Percentiles rank a stretch among this genome's conserved stretches.
Evolutionary conservation across 768 basidiomycete genomes (phyloP).

Genomic region (Boletus huronensis): DNA sequence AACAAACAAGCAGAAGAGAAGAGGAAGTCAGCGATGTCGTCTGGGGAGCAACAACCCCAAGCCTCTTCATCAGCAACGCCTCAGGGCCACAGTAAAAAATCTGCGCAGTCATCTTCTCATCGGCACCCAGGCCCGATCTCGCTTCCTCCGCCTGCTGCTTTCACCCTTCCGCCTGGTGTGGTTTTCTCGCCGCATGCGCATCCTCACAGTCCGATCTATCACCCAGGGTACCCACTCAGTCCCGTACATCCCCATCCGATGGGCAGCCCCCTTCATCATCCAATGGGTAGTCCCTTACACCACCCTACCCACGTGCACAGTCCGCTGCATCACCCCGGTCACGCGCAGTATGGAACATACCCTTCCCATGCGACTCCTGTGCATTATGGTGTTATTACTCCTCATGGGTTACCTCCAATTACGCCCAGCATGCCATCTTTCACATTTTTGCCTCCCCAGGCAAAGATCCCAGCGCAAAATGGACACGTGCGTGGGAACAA

Average conservation of each 20-base stretch:
- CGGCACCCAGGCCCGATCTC: conserved; percentile 71
- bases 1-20: conserved; percentile 25
- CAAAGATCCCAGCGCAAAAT: conserved; percentile 20
- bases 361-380: conserved; percentile 18
- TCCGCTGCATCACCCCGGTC: conserved; percentile 29
- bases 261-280: conserved; percentile 39
- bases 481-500: conserved; percentile 3
- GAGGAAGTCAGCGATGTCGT: conserved; percentile 7
- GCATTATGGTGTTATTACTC: conserved; percentile 49
- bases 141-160: conserved; percentile 56
- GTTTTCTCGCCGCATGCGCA: conserved; percentile 34
- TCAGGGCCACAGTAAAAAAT: conserved; percentile 16
- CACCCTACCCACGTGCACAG: conserved; percentile 33
- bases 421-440: conserved; percentile 99
- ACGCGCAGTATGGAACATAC: conserved; percentile 29
- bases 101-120: conserved; percentile 31
- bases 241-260: conserved; percentile 26
- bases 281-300: conserved; percentile 31
- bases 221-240: conserved; percentile 33
- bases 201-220: conserved; percentile 39
- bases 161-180: conserved; percentile 39
- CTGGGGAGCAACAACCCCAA: conserved; percentile 18
- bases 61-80: conserved; percentile 7
- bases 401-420: conserved; percentile 84
- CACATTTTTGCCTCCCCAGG: conserved; percentile 65